Evolutionary conservation across 164 flowering plant species (phyloP), one percentile per base, ranked within the genome.

Genomic region (Vitis rupestris): DNA sequence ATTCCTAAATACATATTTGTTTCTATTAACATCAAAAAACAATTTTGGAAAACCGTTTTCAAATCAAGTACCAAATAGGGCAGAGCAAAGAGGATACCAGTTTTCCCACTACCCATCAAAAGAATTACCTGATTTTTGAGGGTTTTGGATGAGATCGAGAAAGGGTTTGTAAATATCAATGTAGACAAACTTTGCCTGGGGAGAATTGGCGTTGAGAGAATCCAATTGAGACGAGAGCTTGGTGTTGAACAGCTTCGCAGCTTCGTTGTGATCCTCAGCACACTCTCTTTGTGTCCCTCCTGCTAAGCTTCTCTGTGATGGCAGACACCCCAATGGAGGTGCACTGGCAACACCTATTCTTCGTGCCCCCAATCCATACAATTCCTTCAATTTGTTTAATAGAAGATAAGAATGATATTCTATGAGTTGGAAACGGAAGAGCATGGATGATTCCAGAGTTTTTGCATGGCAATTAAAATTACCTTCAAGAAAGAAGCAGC

Each of bases 301-400:
- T 0, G 44, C 48, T 12, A 75, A 0, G 3, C 76, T 72, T 63
- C 80, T 63, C 14, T 15, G 29, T 2, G 54, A 23, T 10, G 80
- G 83, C 1, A 77, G 11, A 44, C 83, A 80, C 10, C 81, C 83
- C 27, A 80, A 27, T 0, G 81, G 76, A 1, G 73, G 65, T 27
- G 70, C 54, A 2, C 73, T 47, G 9, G 69, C 44, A 0, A 80
- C 59, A 0, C 61, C 81, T 10, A 80, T 60, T 50, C 64, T 66
- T 51, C 83, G 68, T 8, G 73, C 83, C 6, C 83, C 81, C 15
- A 70, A 14, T 16, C 17, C 44, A 6, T 31, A 31, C 44, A 31
- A 31, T 31, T 31, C 44, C 44, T 31, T 31, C 7, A 31, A 31
- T 4, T 31, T 31, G 44, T 31, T 31, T 31, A 6, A 31, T 31